Evolutionary conservation across 140 eudicot genomes (phyloP).

Genomic region (Erigeron philadelphicus): DNA sequence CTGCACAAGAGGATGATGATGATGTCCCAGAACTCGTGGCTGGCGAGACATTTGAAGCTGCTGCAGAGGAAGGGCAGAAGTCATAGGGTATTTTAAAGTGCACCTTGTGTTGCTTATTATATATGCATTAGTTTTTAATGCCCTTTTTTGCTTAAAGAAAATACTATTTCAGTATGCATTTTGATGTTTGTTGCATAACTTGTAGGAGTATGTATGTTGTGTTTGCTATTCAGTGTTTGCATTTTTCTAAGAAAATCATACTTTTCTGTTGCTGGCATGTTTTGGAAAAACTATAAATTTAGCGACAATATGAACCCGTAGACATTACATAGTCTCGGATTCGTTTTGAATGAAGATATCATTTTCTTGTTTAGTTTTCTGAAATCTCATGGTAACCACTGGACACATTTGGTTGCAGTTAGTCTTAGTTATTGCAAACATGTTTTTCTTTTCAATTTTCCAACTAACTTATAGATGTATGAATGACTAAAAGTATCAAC

Average conservation of each 20-base stretch:
- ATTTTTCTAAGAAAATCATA: not conserved
- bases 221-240: not conserved
- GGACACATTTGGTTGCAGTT: not conserved
- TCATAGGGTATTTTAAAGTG: not conserved
- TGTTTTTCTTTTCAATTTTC: not conserved
- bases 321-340: too few relatives aligned
- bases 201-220: conserved; percentile 5
- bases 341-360: not conserved
- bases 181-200: conserved; percentile 15
- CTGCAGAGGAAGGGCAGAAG: conserved; percentile 16
- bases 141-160: not conserved
- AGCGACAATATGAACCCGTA: not conserved
- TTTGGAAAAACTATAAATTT: not conserved
- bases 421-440: not conserved
- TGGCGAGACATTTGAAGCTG: conserved; percentile 22
- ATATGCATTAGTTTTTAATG: not conserved
- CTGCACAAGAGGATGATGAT: conserved; percentile 17
- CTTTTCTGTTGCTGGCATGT: not conserved
- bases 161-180: not conserved
- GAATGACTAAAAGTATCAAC: not conserved
- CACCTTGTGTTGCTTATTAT: not conserved
- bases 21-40: conserved; percentile 12
- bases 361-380: not conserved
- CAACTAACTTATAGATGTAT: not conserved
- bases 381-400: not conserved